phyloP scores from a whole-genome alignment of 306 rosid species.

The Mimosa pudica region DNA sequence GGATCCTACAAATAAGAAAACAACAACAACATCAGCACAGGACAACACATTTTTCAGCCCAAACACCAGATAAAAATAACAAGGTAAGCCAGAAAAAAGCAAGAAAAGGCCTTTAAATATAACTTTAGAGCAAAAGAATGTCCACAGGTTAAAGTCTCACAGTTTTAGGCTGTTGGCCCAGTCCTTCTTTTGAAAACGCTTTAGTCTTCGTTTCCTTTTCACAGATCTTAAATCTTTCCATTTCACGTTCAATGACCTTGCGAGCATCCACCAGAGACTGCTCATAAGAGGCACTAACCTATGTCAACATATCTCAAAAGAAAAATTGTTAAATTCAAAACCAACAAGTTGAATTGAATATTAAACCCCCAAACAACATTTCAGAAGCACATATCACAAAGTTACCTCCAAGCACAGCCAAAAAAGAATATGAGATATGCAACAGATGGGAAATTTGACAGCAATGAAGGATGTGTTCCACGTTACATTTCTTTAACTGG shows the following conservation, averaged over 20 bases:
- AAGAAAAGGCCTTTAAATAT: not conserved
- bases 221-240: constrained; percentile 86
- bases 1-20: constrained; percentile 59
- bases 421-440: constrained; percentile 8
- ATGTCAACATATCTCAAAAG: constrained; percentile 48
- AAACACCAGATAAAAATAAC: not conserved
- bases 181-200: constrained; percentile 91
- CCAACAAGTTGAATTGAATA: constrained; percentile 5
- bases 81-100: not conserved
- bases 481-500: not conserved
- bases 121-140: not conserved
- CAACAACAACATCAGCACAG: not conserved
- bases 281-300: constrained; percentile 95
- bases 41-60: constrained; percentile 6
- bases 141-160: constrained; percentile 45
- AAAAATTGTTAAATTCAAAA: constrained; percentile 39
- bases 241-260: constrained; percentile 78
- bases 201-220: constrained; percentile 92
- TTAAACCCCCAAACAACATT: not conserved
- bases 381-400: not conserved
- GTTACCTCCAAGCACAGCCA: constrained; percentile 8
- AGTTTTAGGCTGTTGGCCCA: constrained; percentile 90
- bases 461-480: not conserved
- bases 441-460: not conserved
- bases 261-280: constrained; percentile 91